Evolutionary conservation across 2,329 filamentous ascomycete genomes (phyloP), one percentile per base, ranked within the genome.

Genomic region (Beauveria caledonica): DNA sequence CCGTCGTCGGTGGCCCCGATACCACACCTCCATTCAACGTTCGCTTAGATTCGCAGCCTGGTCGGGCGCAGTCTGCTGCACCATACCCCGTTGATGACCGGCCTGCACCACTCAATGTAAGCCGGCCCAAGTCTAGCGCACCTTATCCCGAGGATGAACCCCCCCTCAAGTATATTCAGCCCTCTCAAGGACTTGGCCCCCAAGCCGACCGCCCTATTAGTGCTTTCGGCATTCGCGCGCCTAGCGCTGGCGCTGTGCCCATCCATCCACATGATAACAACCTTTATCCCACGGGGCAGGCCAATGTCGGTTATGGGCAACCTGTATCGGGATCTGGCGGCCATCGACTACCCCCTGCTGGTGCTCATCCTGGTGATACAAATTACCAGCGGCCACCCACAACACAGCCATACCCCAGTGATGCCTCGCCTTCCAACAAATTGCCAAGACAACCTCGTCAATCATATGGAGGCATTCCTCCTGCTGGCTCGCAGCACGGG

Each of bases 31-130:
- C 81, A 5, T 85, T 84, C 64, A 76, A 74, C 5, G 72, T 84
- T 51, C 80, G 80, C 48, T 66, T 82, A 7, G 75, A 81, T 55
- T 40, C 65, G 17, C 33, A 51, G 21, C 60, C 53, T 72, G 50
- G 67, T 29, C 77, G 83, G 39, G 73, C 83, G 17, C 81, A 77
- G 60, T 81, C 86, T 10, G 78, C 81, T 23, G 85, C 85, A 1
- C 88, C 88, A 1, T 92, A 92, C 66, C 88, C 88, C 0, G 80
- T 86, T 54, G 87, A 89, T 64, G 86, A 89, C 64, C 77, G 78
- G 58, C 81, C 84, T 21, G 76, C 80, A 51, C 78, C 77, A n/a
- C 70, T 79, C 49, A 76, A 71, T 60, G 62, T 77, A 19, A 69
- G 66, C 54, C 74, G 80, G 40, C 73, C 80, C 4, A 76, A 75